Conservation (phyloP, 768 basidiomycete species). For the Collybiopsis luxurians region DNA sequence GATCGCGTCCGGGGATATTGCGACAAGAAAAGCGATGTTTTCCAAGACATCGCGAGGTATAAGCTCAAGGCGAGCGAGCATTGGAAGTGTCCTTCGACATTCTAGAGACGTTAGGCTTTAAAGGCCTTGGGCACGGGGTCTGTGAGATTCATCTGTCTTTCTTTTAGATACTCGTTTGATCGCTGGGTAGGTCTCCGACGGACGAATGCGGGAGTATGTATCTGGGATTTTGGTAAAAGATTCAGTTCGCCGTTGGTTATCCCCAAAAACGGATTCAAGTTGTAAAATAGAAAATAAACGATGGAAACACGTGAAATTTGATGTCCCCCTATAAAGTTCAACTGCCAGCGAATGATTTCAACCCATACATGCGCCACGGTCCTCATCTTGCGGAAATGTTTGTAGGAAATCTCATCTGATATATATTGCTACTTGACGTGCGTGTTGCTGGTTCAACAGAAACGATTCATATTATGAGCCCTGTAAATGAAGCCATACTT, state of each 20-base stretch:
- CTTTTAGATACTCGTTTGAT: not conserved
- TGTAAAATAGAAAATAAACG: too few relatives aligned
- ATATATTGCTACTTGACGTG: not conserved
- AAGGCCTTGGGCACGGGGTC: conserved; percentile 12
- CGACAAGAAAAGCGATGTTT: conserved; percentile 48
- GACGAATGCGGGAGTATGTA: too few relatives aligned
- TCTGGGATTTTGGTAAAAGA: too few relatives aligned
- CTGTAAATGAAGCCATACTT: not conserved
- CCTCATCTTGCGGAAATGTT: too few relatives aligned
- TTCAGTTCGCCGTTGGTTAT: not conserved
- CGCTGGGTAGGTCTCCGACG: not conserved
- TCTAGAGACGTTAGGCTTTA: conserved; percentile 12
- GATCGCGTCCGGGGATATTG: conserved; percentile 27
- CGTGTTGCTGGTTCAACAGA: conserved; percentile 1
- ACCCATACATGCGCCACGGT: too few relatives aligned
- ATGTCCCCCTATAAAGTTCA: too few relatives aligned
- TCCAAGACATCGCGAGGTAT: conserved; percentile 58
- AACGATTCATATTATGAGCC: not conserved
- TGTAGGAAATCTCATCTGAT: not conserved
- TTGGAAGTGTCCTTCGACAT: conserved; percentile 17
- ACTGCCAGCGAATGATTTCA: too few relatives aligned
- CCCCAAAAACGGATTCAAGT: not conserved
- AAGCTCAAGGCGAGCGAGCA: conserved; percentile 44
- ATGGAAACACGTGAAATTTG: too few relatives aligned
- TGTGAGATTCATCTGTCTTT: conserved; percentile 1